phyloP scores from a whole-genome alignment of 441 rosid species.

The Bocquillonia castaneifolia region DNA sequence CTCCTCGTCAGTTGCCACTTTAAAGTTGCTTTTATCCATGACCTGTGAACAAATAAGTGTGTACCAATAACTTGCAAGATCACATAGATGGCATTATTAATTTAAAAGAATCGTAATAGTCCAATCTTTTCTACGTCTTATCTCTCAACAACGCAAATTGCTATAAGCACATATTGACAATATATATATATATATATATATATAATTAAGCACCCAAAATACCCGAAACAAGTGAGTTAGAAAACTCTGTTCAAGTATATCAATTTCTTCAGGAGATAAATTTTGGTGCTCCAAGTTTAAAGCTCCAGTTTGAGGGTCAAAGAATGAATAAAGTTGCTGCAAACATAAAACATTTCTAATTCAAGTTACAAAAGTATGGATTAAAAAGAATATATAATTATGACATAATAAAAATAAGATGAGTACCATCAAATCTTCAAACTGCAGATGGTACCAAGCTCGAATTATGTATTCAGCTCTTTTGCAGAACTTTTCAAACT shows the following conservation, averaged over 20 bases:
- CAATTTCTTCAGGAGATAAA: constrained; percentile 50
- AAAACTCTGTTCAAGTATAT: constrained; percentile 68
- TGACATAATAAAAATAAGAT: neutral
- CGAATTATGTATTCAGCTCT: constrained; percentile 76
- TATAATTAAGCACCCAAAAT: neutral
- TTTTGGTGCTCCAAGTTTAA: constrained; percentile 65
- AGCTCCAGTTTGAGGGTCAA: constrained; percentile 72
- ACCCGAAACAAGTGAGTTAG: constrained; percentile 68
- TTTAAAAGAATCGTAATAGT: neutral
- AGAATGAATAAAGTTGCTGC: constrained; percentile 79
- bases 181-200: neutral
- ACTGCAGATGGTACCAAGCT: constrained; percentile 89
- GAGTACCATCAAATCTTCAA: constrained; percentile 83
- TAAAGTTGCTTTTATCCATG: constrained; percentile 89
- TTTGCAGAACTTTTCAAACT: constrained; percentile 76
- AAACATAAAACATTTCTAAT: constrained; percentile 12
- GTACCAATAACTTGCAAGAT: neutral
- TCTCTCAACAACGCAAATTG: neutral
- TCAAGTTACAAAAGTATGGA: constrained; percentile 17
- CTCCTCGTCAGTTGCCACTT: constrained; percentile 70
- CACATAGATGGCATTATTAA: neutral
- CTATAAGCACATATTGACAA: too few relatives aligned
- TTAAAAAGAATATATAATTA: neutral
- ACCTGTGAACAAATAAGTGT: constrained; percentile 34
- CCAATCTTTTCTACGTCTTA: neutral